These are phyloP conservation scores for Tubosaeta sp. DNA, from an alignment of 768 basidiomycete genomes.

Conservation along the genomic window DNA sequence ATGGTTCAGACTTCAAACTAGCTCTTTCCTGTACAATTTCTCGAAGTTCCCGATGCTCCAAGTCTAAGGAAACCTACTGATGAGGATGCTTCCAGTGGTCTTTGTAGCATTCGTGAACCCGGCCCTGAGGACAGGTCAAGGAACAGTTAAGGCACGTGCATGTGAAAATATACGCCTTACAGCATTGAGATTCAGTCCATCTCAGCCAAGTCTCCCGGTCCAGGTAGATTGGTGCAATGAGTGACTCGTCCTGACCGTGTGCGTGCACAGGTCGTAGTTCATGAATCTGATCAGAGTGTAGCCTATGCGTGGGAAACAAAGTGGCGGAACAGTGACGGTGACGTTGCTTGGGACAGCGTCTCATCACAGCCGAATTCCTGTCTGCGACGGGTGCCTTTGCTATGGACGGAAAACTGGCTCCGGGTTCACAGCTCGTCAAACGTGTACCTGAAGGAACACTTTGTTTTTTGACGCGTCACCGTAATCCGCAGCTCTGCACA, in stretches of 20 bases:
- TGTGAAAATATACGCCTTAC: no score
- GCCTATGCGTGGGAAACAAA: conserved; percentile 3
- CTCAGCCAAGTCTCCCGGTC: no score
- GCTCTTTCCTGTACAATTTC: no score
- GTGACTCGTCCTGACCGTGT: neutral
- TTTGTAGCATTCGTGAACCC: no score
- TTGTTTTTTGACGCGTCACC: neutral
- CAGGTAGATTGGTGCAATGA: neutral
- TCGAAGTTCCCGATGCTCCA: no score
- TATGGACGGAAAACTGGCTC: neutral
- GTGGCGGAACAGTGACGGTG: neutral
- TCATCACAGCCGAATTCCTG: neutral
- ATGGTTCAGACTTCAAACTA: no score
- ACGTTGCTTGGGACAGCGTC: neutral
- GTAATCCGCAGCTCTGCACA: no score
- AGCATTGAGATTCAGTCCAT: no score
- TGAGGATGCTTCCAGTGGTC: no score
- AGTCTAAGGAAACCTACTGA: no score
- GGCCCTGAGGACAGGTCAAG: no score
- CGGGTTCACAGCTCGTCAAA: neutral
- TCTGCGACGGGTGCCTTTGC: neutral
- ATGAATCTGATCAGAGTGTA: neutral
- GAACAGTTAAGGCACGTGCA: no score
- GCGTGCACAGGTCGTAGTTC: neutral
- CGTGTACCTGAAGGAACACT: neutral